phyloP scores from a whole-genome alignment of 257 asterid species.

The Vinca minor region DNA sequence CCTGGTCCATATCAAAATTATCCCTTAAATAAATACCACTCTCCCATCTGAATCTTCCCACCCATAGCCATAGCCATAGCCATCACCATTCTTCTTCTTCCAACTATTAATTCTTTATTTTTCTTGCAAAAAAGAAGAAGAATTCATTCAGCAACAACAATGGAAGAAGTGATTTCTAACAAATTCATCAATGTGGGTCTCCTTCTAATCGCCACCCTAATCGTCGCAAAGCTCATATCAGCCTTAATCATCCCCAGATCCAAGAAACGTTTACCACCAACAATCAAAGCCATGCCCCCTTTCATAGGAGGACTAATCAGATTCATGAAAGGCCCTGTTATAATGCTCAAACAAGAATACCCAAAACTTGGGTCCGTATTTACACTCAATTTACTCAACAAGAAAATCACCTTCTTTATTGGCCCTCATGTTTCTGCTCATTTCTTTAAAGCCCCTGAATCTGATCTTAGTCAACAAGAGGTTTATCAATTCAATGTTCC shows the following conservation, averaged over 20 bases:
- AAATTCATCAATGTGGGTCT: slow-evolving; percentile 56
- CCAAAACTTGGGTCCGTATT: slow-evolving; percentile 91
- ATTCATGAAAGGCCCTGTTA: slow-evolving; percentile 75
- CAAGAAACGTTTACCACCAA: slow-evolving; percentile 59
- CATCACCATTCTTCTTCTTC: too few species aligned
- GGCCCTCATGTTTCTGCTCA: slow-evolving; percentile 97
- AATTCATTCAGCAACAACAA: too few species aligned
- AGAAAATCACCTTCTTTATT: slow-evolving; percentile 75
- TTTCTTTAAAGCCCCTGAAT: slow-evolving; percentile 88
- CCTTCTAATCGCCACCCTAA: slow-evolving; percentile 55
- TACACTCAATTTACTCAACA: slow-evolving; percentile 55
- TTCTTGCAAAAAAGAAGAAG: too few species aligned
- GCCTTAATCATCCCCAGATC: slow-evolving; percentile 66
- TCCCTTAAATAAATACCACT: too few species aligned
- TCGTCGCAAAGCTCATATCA: slow-evolving; percentile 56
- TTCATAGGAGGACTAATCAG: slow-evolving; percentile 65
- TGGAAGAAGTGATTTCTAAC: too few species aligned
- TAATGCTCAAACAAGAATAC: slow-evolving; percentile 82
- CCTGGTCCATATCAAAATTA: too few species aligned
- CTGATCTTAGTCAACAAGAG: slow-evolving; percentile 95
- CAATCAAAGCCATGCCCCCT: slow-evolving; percentile 50
- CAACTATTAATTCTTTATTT: too few species aligned
- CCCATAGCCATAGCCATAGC: too few species aligned
- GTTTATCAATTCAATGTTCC: slow-evolving; percentile 92
- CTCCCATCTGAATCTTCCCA: too few species aligned